These are phyloP conservation scores for Eucalyptus microcorys DNA, from an alignment of 345 rosid genomes.

Conservation along the genomic window DNA sequence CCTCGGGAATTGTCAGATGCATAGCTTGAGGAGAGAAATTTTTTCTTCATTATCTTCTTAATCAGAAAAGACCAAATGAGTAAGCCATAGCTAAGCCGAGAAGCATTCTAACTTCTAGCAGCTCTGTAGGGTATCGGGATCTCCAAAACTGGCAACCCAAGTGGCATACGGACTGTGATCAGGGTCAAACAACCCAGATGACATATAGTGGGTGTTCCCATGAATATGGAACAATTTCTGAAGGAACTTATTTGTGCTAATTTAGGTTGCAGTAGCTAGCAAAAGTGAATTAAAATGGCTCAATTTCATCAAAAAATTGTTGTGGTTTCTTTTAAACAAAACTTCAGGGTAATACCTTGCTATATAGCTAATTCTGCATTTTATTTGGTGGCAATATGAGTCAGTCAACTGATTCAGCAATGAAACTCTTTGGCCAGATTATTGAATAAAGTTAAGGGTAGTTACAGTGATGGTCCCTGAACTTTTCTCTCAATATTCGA, in stretches of 20 bases:
- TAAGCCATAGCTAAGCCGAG: background rate
- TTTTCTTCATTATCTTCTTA: background rate
- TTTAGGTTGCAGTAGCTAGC: background rate
- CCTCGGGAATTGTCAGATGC: background rate
- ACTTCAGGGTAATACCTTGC: background rate
- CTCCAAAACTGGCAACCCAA: background rate
- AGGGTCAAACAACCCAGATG: background rate
- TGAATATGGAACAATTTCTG: background rate
- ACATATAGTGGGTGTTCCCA: background rate
- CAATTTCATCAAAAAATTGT: background rate
- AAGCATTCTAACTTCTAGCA: background rate
- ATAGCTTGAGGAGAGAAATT: background rate
- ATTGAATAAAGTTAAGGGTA: background rate
- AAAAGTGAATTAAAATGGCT: background rate
- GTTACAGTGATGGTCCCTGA: background rate
- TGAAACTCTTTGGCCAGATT: background rate
- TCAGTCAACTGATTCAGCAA: background rate
- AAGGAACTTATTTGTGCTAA: background rate
- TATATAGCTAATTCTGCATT: background rate
- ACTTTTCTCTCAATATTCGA: background rate
- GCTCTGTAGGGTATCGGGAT: background rate
- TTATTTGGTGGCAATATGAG: background rate
- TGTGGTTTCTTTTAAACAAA: background rate
- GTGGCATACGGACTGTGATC: background rate
- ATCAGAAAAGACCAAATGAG: background rate